These are phyloP conservation scores for Rhizoclosmatium hyalinum DNA, from an alignment of 371 early-diverging fungal genomes.

Conservation along the genomic window DNA sequence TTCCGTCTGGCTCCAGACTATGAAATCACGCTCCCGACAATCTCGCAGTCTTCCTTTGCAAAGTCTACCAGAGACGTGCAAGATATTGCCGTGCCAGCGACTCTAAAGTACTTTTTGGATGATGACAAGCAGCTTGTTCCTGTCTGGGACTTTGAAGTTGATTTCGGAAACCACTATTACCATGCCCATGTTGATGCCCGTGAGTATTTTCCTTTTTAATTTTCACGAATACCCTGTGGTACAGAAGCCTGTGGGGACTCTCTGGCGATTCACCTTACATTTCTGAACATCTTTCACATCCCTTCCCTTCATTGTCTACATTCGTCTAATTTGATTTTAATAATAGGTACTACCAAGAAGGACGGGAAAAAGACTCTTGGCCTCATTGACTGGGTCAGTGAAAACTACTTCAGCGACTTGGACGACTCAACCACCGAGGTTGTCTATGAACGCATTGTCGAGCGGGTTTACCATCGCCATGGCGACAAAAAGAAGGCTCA, in stretches of 20 bases:
- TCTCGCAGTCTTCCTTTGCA: conserved; percentile 10
- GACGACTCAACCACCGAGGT: neutral
- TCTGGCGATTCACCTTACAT: too few species aligned
- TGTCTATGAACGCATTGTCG: conserved; percentile 21
- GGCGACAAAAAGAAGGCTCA: neutral
- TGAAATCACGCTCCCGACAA: conserved; percentile 17
- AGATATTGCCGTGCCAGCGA: conserved; percentile 38
- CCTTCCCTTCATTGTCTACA: too few species aligned
- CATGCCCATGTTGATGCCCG: conserved; percentile 81
- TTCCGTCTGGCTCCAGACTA: conserved; percentile 15
- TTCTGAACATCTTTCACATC: too few species aligned
- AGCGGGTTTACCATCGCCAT: conserved; percentile 1
- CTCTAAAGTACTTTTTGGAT: conserved; percentile 45
- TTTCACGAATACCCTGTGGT: too few species aligned
- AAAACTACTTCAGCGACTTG: conserved; percentile 5
- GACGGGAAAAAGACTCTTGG: conserved; percentile 42
- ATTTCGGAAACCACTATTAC: conserved; percentile 90
- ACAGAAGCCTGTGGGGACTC: too few species aligned
- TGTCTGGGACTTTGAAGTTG: conserved; percentile 90
- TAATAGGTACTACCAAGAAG: neutral
- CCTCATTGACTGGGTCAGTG: conserved; percentile 84
- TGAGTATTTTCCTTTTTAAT: conserved; percentile 29
- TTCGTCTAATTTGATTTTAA: too few species aligned
- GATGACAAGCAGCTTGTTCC: conserved; percentile 43
- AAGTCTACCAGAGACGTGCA: neutral